Conservation (phyloP, 176 grass and related monocot species). For the Musa beccarii region DNA sequence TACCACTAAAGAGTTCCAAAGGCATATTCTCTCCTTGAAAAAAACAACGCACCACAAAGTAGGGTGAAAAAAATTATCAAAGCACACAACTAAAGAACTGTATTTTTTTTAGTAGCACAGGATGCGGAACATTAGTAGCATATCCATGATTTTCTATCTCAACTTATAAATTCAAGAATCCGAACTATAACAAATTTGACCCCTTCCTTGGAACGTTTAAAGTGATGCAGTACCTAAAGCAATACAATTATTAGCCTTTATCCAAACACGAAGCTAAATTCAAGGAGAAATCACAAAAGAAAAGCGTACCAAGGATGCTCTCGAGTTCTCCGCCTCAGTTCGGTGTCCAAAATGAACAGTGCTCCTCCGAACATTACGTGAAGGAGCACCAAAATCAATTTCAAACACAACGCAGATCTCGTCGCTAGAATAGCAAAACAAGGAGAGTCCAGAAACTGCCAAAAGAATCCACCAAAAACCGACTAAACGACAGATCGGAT, state of each 20-base stretch:
- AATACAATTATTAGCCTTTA: too few species aligned
- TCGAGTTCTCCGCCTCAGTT: slow-evolving; percentile 20
- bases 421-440: slow-evolving; percentile 11
- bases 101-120: too few species aligned
- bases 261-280: background rate
- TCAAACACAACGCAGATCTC: slow-evolving; percentile 23
- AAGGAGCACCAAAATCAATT: slow-evolving; percentile 20
- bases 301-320: slow-evolving; percentile 23
- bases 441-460: background rate
- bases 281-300: background rate
- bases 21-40: too few species aligned
- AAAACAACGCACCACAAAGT: too few species aligned
- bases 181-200: background rate
- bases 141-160: background rate
- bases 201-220: too few species aligned
- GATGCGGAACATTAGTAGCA: background rate
- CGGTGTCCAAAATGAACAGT: slow-evolving; percentile 25
- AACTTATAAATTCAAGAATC: background rate
- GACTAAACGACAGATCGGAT: background rate
- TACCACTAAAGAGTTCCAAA: too few species aligned
- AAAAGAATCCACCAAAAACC: background rate
- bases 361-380: slow-evolving; percentile 18
- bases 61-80: too few species aligned
- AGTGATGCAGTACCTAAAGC: too few species aligned
- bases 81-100: too few species aligned